phyloP scores from a whole-genome alignment of 306 rosid genomes.

The Prunus kanzakura region DNA sequence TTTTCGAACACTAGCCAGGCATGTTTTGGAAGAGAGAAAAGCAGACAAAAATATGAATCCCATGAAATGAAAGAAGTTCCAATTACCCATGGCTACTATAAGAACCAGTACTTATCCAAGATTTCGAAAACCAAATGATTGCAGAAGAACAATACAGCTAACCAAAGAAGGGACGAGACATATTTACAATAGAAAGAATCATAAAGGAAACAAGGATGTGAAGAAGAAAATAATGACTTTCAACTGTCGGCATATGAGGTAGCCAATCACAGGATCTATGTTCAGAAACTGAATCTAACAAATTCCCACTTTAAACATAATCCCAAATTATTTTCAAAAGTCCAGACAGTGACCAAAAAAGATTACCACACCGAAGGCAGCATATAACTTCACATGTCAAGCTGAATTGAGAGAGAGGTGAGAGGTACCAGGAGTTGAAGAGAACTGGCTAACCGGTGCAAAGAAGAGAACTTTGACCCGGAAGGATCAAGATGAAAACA shows the following conservation, averaged over 20 bases:
- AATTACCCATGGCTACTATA: slow-evolving; percentile 41
- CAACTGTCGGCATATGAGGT: slow-evolving; percentile 7
- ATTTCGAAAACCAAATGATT: background rate
- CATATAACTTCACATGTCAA: background rate
- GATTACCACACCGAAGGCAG: background rate
- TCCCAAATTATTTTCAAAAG: background rate
- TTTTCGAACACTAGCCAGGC: slow-evolving; percentile 37
- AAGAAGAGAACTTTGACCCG: background rate
- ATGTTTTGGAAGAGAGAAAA: slow-evolving; percentile 27
- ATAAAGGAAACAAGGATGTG: background rate
- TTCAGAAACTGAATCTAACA: slow-evolving; percentile 6
- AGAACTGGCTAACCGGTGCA: background rate
- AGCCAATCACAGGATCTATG: background rate
- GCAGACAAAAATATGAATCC: slow-evolving; percentile 24
- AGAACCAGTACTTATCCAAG: background rate
- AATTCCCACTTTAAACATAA: background rate
- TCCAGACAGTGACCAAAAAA: background rate
- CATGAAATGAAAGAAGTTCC: slow-evolving; percentile 20
- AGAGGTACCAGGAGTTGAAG: background rate
- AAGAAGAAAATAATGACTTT: background rate
- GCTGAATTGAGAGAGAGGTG: background rate
- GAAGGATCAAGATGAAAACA: slow-evolving; percentile 2
- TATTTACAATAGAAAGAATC: background rate
- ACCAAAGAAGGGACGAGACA: slow-evolving; percentile 3
- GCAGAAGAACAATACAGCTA: background rate